Conservation (phyloP, 225 moss, liverwort and hornwort species). For the Pseudisothecium myosuroides region DNA sequence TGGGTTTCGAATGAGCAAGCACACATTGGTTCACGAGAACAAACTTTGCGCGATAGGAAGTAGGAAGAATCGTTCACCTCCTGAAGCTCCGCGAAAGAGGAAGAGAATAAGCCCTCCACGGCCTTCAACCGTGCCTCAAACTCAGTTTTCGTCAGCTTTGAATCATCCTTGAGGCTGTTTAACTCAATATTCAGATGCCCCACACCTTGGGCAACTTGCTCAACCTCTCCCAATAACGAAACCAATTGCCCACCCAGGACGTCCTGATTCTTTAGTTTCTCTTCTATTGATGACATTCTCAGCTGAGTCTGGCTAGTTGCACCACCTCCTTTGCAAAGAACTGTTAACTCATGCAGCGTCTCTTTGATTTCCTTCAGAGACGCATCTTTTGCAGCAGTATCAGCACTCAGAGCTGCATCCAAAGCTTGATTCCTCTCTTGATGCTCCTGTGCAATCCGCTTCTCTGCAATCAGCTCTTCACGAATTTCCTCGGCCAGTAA, state of each 20-base stretch:
- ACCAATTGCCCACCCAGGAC: background rate
- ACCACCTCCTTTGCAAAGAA: constrained; percentile 5
- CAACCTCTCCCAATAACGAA: constrained; percentile 17
- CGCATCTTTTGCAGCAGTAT: constrained; percentile 23
- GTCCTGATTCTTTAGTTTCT: constrained; percentile 14
- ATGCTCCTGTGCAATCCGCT: constrained; percentile 22
- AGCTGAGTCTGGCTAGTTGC: constrained; percentile 1
- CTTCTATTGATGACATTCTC: constrained; percentile 20
- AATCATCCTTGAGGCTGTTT: constrained; percentile 8
- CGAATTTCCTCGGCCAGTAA: constrained; percentile 14
- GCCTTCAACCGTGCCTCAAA: constrained; percentile 4
- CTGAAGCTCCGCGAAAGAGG: constrained; percentile 19
- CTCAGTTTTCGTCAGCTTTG: constrained; percentile 10
- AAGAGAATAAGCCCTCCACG: constrained; percentile 5
- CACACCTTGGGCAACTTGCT: constrained; percentile 26
- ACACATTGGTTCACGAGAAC: background rate
- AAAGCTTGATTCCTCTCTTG: constrained; percentile 18
- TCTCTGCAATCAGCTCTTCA: constrained; percentile 23
- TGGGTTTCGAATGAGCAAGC: background rate
- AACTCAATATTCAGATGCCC: constrained; percentile 24
- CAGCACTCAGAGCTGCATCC: constrained; percentile 25
- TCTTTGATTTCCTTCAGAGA: constrained; percentile 26
- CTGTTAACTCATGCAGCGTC: constrained; percentile 5
- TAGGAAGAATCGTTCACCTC: constrained; percentile 1
- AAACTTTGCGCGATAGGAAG: background rate